A percentile compares a stretch with the other conserved stretches of the same genome.
These are phyloP conservation scores for Aspergillus sp. DNA, from an alignment of 2,329 filamentous ascomycete genomes.

Conservation along the genomic window DNA sequence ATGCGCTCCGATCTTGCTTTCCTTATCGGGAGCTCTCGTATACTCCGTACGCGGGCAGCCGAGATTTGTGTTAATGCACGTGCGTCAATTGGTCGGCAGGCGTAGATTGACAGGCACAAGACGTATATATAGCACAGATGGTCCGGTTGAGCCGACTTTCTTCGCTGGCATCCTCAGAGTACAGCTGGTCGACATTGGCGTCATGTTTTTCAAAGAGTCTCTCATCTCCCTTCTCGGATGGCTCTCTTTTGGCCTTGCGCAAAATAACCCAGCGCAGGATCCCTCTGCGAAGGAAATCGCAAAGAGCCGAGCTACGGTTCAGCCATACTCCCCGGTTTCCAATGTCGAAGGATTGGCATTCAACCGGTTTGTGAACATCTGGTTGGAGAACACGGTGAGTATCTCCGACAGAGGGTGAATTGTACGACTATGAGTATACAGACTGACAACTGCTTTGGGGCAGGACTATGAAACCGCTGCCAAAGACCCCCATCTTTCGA, in stretches of 20 bases:
- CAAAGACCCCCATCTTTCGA: conserved; percentile 43
- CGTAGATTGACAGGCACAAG: not conserved
- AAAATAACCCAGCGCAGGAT: conserved; percentile 18
- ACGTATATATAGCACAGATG: not conserved
- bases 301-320: conserved; percentile 45
- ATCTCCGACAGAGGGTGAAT: not conserved
- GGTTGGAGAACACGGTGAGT: conserved; percentile 65
- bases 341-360: conserved; percentile 63
- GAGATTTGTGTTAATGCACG: not conserved
- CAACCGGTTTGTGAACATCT: conserved; percentile 63
- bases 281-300: conserved; percentile 20
- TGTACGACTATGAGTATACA: too few species aligned
- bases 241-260: conserved; percentile 11
- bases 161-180: not conserved
- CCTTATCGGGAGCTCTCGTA: not conserved
- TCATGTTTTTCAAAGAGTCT: conserved; percentile 13
- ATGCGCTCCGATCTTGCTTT: not conserved
- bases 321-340: conserved; percentile 53
- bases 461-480: conserved; percentile 54
- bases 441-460: not conserved
- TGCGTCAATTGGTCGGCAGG: not conserved
- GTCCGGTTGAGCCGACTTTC: not conserved
- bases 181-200: not conserved
- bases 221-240: conserved; percentile 16
- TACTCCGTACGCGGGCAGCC: not conserved